A percentile compares a stretch with the other conserved stretches of the same genome.
phyloP scores from a whole-genome alignment of 2,329 filamentous ascomycete species.

The Atkinsonella texensis region DNA sequence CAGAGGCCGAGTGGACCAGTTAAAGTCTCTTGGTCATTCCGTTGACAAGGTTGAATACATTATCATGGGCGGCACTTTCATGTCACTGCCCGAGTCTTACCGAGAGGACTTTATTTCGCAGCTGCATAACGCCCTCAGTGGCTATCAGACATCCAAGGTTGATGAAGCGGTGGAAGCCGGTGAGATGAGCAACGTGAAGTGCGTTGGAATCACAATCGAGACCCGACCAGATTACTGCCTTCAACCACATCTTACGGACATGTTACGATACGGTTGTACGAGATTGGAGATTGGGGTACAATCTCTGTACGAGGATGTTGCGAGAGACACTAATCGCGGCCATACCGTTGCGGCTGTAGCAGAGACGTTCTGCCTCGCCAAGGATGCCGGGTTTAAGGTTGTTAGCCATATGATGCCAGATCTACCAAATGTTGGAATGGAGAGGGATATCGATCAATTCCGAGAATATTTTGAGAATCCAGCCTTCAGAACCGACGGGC shows the following conservation, averaged over 20 bases:
- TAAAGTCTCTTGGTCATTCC: slow-evolving; percentile 88
- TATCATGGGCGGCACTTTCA: slow-evolving; percentile 99
- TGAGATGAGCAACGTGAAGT: slow-evolving; percentile 95
- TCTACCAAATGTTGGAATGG: slow-evolving; percentile 94
- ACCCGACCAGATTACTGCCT: slow-evolving; percentile 94
- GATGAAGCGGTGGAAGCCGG: slow-evolving; percentile 91
- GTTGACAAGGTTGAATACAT: slow-evolving; percentile 99
- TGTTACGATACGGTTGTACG: slow-evolving; percentile 97
- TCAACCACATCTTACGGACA: slow-evolving; percentile 86
- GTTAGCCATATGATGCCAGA: slow-evolving; percentile 99
- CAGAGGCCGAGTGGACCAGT: slow-evolving; percentile 87
- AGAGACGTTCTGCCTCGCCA: slow-evolving; percentile 93
- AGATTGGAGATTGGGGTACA: slow-evolving; percentile 91
- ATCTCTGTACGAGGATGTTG: slow-evolving; percentile 94
- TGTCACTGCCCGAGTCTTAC: slow-evolving; percentile 85
- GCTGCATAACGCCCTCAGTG: slow-evolving; percentile 90
- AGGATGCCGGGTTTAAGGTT: slow-evolving; percentile 97
- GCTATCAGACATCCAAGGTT: slow-evolving; percentile 87
- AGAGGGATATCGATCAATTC: slow-evolving; percentile 93
- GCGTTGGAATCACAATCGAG: slow-evolving; percentile 97
- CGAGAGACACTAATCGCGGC: slow-evolving; percentile 92
- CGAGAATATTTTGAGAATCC: slow-evolving; percentile 97
- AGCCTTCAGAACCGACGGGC: slow-evolving; percentile 85
- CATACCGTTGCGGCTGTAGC: slow-evolving; percentile 93
- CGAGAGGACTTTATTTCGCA: slow-evolving; percentile 90